Evolutionary conservation across 2,329 filamentous ascomycete species (phyloP), one percentile per base, ranked within the genome.

Genomic region (Chrysoporthe puriensis): DNA sequence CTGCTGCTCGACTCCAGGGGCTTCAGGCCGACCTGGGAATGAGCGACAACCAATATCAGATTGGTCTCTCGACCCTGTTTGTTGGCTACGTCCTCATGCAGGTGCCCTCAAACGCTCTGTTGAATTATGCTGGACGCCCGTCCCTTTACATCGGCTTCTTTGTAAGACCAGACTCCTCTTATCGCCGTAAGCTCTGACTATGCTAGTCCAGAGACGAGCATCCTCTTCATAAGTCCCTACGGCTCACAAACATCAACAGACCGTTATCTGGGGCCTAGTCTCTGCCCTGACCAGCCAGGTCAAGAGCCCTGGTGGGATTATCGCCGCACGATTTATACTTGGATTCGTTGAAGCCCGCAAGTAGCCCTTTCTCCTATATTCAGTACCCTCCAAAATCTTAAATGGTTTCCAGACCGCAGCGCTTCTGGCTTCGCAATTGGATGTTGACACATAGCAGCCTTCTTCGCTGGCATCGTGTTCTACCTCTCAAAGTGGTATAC

Each of bases 1-100:
- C 75, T 54, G 79, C 80, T 36, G 86, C 85, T 3, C 81, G 82
- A 70, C 75, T 88, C 6, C 84, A 82, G 1, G 85, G 85, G 4
- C 76, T 81, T 32, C 77, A 79, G 32, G 72, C 74, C 40, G 78
- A 80, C 54, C 68, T 81, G 7, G 65, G 74, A 0, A 72, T 81
- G 11, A 68, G 72, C 58, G 72, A 74, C 4, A 72, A 74, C 56
- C 66, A 81, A 58, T 81, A 79, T 64, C 78, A 80, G 72, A 78
- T 79, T 13, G 70, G 68, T 21, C 68, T 74, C 16, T 72, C 71
- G 21, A 70, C 71, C 21, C 59, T 74, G 18, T 73, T 76, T 57
- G 73, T 76, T 43, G 74, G 72, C 18, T 74, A 75, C 40, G 72
- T 77, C 36, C 63, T 74, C 16, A 73, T 67, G 68, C 71, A 74